Percentiles rank a stretch among this genome's conserved stretches.
Evolutionary conservation across 2,329 filamentous ascomycete genomes (phyloP).

Genomic region (Aspergillus ruber): DNA sequence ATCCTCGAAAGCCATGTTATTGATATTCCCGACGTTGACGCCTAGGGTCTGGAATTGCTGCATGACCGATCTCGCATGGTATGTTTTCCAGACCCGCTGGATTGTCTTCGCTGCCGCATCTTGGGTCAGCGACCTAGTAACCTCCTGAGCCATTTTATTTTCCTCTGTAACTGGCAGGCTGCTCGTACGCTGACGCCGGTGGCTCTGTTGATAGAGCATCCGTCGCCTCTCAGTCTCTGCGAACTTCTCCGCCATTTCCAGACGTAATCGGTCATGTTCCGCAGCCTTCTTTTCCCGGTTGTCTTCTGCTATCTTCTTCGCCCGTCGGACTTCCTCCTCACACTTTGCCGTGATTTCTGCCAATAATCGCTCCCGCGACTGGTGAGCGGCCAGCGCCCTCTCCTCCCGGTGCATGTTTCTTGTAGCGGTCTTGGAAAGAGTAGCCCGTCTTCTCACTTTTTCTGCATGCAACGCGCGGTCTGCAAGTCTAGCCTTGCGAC

Average conservation of each 20-base stretch:
- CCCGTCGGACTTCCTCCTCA: slow-evolving; percentile 59
- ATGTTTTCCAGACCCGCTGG: slow-evolving; percentile 52
- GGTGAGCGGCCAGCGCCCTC: slow-evolving; percentile 55
- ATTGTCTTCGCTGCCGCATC: slow-evolving; percentile 52
- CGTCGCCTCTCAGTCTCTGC: slow-evolving; percentile 57
- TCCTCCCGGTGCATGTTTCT: slow-evolving; percentile 55
- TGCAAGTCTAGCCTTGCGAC: slow-evolving; percentile 56
- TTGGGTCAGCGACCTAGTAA: slow-evolving; percentile 38
- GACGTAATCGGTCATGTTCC: slow-evolving; percentile 51
- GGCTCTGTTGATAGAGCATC: slow-evolving; percentile 40
- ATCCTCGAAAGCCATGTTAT: slow-evolving; percentile 52
- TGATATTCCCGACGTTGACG: slow-evolving; percentile 48
- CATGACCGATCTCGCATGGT: slow-evolving; percentile 44
- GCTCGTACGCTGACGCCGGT: slow-evolving; percentile 46
- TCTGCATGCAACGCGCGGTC: slow-evolving; percentile 61
- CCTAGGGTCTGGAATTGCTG: slow-evolving; percentile 46
- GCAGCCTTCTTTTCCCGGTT: slow-evolving; percentile 59
- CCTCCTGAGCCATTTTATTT: slow-evolving; percentile 32
- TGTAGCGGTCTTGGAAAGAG: slow-evolving; percentile 54
- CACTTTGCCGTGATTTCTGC: slow-evolving; percentile 60
- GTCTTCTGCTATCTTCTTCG: slow-evolving; percentile 62
- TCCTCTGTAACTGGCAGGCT: slow-evolving; percentile 44
- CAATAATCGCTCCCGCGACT: slow-evolving; percentile 57
- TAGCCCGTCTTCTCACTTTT: slow-evolving; percentile 58
- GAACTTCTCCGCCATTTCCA: slow-evolving; percentile 60